Conservation (phyloP, 1,284 basidiomycete species). For the Bjerkandera adusta region DNA sequence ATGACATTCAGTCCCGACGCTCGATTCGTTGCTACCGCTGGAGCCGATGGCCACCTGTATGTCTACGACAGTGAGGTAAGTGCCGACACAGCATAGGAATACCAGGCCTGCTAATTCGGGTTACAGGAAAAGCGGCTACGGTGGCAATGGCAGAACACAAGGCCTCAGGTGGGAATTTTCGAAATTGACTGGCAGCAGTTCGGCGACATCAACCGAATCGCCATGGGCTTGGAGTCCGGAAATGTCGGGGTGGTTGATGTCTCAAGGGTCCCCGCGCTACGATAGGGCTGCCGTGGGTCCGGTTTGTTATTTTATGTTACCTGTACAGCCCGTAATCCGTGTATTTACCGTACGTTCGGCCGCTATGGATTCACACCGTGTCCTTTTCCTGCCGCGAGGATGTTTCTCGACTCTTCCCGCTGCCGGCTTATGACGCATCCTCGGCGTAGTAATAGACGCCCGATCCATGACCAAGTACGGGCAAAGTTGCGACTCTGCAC, state of each 20-base stretch:
- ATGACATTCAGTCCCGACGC: constrained; percentile 68
- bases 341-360: no score
- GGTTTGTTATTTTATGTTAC: no score
- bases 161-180: constrained; percentile 54
- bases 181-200: constrained; percentile 61
- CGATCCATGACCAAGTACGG: not conserved
- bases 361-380: no score
- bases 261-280: constrained; percentile 38
- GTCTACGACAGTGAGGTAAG: constrained; percentile 50
- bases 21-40: constrained; percentile 54
- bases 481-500: not conserved
- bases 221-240: constrained; percentile 53
- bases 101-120: not conserved
- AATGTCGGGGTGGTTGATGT: constrained; percentile 56
- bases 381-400: no score
- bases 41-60: constrained; percentile 60
- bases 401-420: no score
- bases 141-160: constrained; percentile 58
- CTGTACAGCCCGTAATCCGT: no score
- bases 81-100: not conserved
- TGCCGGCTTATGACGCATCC: constrained; percentile 7
- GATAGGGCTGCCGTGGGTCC: no score
- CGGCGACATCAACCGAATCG: constrained; percentile 50
- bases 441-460: constrained; percentile 3
- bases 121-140: constrained; percentile 40